Evolutionary conservation across 2,329 filamentous ascomycete species (phyloP).

Genomic region (Aureobasidium musti): DNA sequence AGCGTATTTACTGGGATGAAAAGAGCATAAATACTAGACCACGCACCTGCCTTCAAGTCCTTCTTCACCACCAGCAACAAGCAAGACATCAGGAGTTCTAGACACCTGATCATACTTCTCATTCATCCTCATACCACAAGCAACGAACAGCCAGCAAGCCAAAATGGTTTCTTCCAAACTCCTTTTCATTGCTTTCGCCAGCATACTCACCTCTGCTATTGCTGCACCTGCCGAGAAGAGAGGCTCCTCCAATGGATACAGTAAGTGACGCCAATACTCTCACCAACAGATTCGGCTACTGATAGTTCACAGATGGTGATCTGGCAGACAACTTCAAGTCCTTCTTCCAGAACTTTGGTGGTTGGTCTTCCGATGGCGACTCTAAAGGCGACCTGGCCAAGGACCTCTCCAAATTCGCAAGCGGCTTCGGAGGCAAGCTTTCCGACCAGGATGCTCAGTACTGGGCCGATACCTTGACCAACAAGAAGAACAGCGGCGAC

Average conservation of each 20-base stretch:
- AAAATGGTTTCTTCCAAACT: slow-evolving; percentile 18
- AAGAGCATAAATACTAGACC: slow-evolving; percentile 7
- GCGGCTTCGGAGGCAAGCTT: slow-evolving; percentile 18
- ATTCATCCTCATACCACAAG: background rate
- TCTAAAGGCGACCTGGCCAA: slow-evolving; percentile 20
- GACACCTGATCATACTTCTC: background rate
- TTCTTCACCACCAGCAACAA: background rate
- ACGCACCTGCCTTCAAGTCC: background rate
- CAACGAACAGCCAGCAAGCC: background rate
- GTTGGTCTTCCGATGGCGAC: background rate
- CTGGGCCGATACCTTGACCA: slow-evolving; percentile 9
- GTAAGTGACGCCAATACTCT: background rate
- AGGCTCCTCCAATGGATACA: slow-evolving; percentile 10
- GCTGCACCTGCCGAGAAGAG: slow-evolving; percentile 12
- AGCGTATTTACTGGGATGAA: too few species aligned
- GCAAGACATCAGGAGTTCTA: background rate
- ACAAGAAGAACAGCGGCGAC: slow-evolving; percentile 18
- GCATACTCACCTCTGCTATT: slow-evolving; percentile 12
- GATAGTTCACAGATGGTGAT: background rate
- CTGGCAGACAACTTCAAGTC: slow-evolving; percentile 19
- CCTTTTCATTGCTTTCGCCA: slow-evolving; percentile 7
- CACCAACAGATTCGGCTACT: background rate
- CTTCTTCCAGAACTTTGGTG: slow-evolving; percentile 18
- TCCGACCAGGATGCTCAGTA: slow-evolving; percentile 13
- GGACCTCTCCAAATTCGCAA: slow-evolving; percentile 18